These are phyloP conservation scores for Skeletonema marinoi DNA, from an alignment of 108 stramenopile species.

Conservation along the genomic window DNA sequence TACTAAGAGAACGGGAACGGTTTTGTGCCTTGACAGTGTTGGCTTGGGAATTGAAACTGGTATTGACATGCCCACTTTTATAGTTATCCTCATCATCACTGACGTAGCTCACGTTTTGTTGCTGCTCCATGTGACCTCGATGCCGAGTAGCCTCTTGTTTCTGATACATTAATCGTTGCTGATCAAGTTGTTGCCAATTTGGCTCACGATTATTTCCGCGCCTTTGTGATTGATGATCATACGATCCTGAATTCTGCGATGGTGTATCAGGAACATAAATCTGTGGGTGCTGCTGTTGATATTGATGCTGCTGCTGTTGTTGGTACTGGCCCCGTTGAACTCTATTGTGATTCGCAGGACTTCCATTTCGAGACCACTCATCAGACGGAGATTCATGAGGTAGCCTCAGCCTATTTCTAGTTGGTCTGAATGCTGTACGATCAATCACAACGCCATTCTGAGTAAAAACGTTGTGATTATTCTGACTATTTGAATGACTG, in stretches of 20 bases:
- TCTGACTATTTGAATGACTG: not conserved
- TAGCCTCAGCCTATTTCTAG: conserved; percentile 1
- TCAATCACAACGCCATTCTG: not conserved
- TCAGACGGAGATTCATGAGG: conserved; percentile 26
- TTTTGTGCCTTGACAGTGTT: not conserved
- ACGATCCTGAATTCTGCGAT: not conserved
- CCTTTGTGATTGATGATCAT: not conserved
- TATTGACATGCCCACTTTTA: not conserved
- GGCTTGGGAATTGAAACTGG: conserved; percentile 1
- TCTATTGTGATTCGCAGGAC: not conserved
- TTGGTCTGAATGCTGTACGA: not conserved
- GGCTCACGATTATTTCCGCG: conserved; percentile 11
- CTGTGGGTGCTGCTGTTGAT: not conserved
- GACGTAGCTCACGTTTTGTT: conserved; percentile 1
- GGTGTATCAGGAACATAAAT: not conserved
- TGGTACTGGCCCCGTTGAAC: not conserved
- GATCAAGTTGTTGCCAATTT: conserved; percentile 34
- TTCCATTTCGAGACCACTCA: conserved; percentile 7
- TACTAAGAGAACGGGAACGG: conserved; percentile 10
- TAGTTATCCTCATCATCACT: not conserved
- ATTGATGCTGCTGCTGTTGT: not conserved
- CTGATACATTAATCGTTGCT: conserved; percentile 20
- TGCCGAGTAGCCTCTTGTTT: conserved; percentile 17
- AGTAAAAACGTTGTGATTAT: not conserved
- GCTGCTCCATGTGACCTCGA: not conserved